Base-by-base conservation (phyloP, 2,329 filamentous ascomycete genomes). In the Ceratocystis destructans region DNA sequence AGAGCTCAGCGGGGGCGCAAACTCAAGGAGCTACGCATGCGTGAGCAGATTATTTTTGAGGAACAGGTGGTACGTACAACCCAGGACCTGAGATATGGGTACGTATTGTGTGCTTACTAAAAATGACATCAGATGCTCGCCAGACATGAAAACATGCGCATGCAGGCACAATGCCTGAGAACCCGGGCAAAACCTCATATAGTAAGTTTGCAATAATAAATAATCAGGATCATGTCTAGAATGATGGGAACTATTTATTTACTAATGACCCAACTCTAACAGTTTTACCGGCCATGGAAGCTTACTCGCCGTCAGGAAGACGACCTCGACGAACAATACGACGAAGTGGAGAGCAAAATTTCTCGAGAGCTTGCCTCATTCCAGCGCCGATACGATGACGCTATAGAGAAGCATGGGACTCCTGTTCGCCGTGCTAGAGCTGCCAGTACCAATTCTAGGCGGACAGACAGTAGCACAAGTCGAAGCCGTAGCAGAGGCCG, bases 271-370 rank as follows among this genome's bases (percentile, higher is more conserved):
- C 17, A 22, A 61, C 12, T 20, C 28, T 64, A 20, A 5, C 66
- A 96, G 90, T 93, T 88, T 74, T 96, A 94, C 75, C 86, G 87
- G 59, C 93, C 93, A 0, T 95, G 88, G 87, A 85, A 90, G 71
- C 79, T 89, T 66, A 84, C 83, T 41, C 74, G 78, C 4, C 80
- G 83, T 57, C 87, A 96, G 73, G 84, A 92, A 74, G 82, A 84
- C 4, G 79, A 75, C 10, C 89, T 96, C 72, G 81, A 86, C 59
- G 77, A 81, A 3, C 92, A 96, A 74, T 79, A 90, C 33, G 79
- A 81, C 61, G 83, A 87, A 64, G 83, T 82, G 17, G 82, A 90
- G 73, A 79, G 78, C 1, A 79, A 74, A 5, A 84, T 95, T 70
- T 80, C 83, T 20, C 79, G 77, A 66, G 90, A 96, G 73, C 73